These are phyloP conservation scores for Aspergillus awamori DNA, from an alignment of 2,329 filamentous ascomycete genomes.

Conservation along the genomic window DNA sequence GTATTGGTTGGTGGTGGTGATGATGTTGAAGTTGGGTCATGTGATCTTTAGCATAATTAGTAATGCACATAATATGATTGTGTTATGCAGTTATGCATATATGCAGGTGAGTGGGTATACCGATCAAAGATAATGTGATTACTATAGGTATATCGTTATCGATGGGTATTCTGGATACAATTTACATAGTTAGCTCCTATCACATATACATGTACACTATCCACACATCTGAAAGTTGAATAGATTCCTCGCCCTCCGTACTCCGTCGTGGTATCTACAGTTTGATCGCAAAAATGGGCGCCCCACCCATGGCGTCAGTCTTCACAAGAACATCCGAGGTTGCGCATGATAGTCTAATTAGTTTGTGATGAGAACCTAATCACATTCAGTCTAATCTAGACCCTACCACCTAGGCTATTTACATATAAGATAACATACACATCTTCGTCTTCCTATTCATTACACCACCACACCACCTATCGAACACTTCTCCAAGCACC, in stretches of 20 bases:
- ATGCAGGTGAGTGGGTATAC: background rate
- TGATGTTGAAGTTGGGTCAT: slow-evolving; percentile 16
- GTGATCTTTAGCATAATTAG: slow-evolving; percentile 10
- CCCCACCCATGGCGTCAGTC: background rate
- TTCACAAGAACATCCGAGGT: background rate
- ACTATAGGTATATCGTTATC: background rate
- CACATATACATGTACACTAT: background rate
- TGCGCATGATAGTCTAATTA: background rate
- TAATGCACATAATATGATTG: background rate
- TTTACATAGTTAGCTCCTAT: background rate
- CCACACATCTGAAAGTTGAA: background rate
- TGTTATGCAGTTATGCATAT: background rate
- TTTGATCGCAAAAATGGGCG: background rate
- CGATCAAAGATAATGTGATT: too few relatives aligned
- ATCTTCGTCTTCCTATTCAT: background rate
- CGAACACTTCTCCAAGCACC: background rate
- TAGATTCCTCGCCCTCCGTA: too few relatives aligned
- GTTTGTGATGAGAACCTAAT: background rate
- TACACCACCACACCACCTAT: background rate
- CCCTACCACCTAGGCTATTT: background rate
- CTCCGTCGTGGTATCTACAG: background rate
- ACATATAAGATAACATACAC: background rate
- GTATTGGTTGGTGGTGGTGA: slow-evolving; percentile 10
- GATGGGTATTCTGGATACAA: background rate
- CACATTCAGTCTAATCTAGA: background rate